Evolutionary conservation across 1,284 basidiomycete genomes (phyloP).

Genomic region (Chalciporus sp.): DNA sequence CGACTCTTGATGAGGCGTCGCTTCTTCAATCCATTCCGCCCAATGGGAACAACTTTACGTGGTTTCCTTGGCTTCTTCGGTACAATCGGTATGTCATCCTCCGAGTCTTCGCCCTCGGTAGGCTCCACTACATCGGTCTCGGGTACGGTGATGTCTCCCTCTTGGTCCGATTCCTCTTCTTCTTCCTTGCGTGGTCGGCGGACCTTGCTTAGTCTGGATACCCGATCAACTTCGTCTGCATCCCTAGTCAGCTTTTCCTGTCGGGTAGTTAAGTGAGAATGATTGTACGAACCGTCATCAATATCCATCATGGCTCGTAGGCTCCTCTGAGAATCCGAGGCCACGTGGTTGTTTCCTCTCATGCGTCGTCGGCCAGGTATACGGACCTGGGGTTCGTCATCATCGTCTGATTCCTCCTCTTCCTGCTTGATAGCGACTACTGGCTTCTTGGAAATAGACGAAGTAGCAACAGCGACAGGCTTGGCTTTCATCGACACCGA

Average conservation of each 20-base stretch:
- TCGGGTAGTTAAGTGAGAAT: neutral
- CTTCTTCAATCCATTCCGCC: constrained; percentile 74
- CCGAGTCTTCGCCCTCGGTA: constrained; percentile 32
- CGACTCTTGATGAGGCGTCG: constrained; percentile 61
- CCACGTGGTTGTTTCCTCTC: constrained; percentile 16
- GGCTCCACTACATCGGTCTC: constrained; percentile 19
- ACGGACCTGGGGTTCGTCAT: constrained; percentile 35
- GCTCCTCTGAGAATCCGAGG: constrained; percentile 43
- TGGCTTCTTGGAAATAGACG: constrained; percentile 43
- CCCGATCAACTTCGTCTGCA: constrained; percentile 51
- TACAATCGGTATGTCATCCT: constrained; percentile 38
- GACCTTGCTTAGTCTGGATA: constrained; percentile 28
- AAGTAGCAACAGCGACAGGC: constrained; percentile 21
- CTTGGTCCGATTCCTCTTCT: constrained; percentile 30
- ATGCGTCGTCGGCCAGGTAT: constrained; percentile 21
- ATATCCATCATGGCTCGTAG: constrained; percentile 74
- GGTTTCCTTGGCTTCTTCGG: constrained; percentile 54
- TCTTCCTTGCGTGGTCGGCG: constrained; percentile 17
- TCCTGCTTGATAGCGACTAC: constrained; percentile 62
- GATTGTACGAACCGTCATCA: constrained; percentile 57
- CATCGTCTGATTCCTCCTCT: constrained; percentile 57
- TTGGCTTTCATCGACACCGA: constrained; percentile 10
- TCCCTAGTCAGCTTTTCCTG: neutral
- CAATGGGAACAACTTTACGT: constrained; percentile 66
- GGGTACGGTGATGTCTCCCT: constrained; percentile 1